Evolutionary conservation across 2,329 filamentous ascomycete genomes (phyloP).

Genomic region (Phaeosphaeria sp.): DNA sequence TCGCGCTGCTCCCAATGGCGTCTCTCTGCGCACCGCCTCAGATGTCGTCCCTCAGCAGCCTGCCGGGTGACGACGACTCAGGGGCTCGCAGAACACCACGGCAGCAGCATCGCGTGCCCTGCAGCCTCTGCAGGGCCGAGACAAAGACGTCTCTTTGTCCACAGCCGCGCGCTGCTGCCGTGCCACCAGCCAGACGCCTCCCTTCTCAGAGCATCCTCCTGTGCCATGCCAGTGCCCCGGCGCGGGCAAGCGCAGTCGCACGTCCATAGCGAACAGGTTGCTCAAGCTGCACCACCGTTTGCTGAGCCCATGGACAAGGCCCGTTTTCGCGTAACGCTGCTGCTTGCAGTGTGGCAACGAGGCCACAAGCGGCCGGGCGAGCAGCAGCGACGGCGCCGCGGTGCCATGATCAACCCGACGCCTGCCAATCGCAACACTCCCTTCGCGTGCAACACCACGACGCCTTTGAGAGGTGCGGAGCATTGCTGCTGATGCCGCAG

Average conservation of each 20-base stretch:
- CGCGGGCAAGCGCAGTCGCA: no score
- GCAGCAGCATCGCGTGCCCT: slow-evolving; percentile 15
- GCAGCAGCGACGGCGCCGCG: neutral
- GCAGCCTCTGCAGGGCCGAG: slow-evolving; percentile 4
- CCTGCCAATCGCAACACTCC: slow-evolving; percentile 31
- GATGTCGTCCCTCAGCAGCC: slow-evolving; percentile 1
- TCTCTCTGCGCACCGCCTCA: neutral
- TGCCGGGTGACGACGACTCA: slow-evolving; percentile 1
- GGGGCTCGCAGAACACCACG: neutral
- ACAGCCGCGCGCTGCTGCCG: neutral
- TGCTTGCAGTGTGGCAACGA: slow-evolving; percentile 17
- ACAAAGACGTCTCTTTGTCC: slow-evolving; percentile 20
- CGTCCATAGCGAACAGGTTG: neutral
- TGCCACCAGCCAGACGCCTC: neutral
- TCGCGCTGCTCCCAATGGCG: neutral
- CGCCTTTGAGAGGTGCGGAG: slow-evolving; percentile 36
- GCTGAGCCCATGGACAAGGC: slow-evolving; percentile 24
- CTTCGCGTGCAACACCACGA: slow-evolving; percentile 23
- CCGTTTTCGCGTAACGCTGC: slow-evolving; percentile 40
- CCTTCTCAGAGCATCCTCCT: no score
- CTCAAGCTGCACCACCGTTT: slow-evolving; percentile 41
- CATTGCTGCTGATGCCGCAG: slow-evolving; percentile 33
- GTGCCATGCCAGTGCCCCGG: no score
- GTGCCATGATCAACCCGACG: no score
- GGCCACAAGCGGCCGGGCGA: slow-evolving; percentile 8